Percentiles rank a stretch among this genome's conserved stretches.
phyloP scores from a whole-genome alignment of 1,139 yeast genomes.

The Suhomyces ambrosiae region DNA sequence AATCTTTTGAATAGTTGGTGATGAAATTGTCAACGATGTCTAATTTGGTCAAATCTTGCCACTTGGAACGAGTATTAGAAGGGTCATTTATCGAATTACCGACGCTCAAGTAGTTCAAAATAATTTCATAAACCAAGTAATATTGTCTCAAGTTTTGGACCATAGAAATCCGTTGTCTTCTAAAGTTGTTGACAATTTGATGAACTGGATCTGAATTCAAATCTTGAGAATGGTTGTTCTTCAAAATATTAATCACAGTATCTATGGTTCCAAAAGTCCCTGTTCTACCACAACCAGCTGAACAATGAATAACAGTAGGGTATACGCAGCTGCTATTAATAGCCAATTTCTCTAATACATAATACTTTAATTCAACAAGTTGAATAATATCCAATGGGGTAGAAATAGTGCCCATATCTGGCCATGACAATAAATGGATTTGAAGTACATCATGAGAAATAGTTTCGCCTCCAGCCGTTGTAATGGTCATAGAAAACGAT shows the following conservation, averaged over 20 bases:
- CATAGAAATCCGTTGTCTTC: slow-evolving; percentile 79
- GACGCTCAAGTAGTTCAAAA: slow-evolving; percentile 27
- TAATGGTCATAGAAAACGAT: slow-evolving; percentile 35
- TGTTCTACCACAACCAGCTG: slow-evolving; percentile 93
- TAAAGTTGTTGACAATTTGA: slow-evolving; percentile 56
- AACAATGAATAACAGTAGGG: slow-evolving; percentile 75
- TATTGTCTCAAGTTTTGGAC: slow-evolving; percentile 80
- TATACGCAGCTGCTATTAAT: slow-evolving; percentile 13
- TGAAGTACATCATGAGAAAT: slow-evolving; percentile 42
- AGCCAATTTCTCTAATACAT: slow-evolving; percentile 23
- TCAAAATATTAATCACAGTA: slow-evolving; percentile 53
- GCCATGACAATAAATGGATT: slow-evolving; percentile 54
- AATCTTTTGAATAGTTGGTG: slow-evolving; percentile 8
- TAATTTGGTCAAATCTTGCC: slow-evolving; percentile 26
- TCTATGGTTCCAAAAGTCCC: slow-evolving; percentile 84
- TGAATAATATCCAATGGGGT: slow-evolving; percentile 45
- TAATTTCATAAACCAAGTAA: slow-evolving; percentile 64
- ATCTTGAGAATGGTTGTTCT: slow-evolving; percentile 18
- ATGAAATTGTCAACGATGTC: slow-evolving; percentile 30
- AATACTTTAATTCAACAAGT: slow-evolving; percentile 42
- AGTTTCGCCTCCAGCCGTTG: slow-evolving; percentile 14
- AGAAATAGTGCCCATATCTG: slow-evolving; percentile 50
- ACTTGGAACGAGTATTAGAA: slow-evolving; percentile 10
- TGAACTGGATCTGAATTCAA: slow-evolving; percentile 45
- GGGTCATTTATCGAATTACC: slow-evolving; percentile 13